phyloP scores from a whole-genome alignment of 306 rosid species.

The Sicyos edulis region DNA sequence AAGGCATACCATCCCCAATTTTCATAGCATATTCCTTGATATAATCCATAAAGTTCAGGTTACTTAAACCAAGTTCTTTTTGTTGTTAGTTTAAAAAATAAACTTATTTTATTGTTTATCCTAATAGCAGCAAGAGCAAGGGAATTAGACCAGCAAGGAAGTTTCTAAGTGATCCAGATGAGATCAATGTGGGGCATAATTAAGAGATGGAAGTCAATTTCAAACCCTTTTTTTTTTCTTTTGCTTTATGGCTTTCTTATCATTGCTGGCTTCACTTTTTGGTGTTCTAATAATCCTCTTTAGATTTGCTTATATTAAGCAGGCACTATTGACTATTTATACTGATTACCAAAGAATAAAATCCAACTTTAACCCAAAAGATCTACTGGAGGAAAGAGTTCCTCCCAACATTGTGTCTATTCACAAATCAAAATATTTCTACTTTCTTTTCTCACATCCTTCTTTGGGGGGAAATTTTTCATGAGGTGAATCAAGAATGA shows the following conservation, averaged over 20 bases:
- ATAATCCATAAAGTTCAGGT: neutral
- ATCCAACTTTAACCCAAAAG: neutral
- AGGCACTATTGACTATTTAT: neutral
- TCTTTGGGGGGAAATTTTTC: neutral
- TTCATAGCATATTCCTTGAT: too few species aligned
- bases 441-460: too few species aligned
- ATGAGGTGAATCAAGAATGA: neutral
- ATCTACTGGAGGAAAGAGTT: slow-evolving; percentile 6
- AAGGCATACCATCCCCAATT: neutral
- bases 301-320: slow-evolving; percentile 11
- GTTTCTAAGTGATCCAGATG: slow-evolving; percentile 4
- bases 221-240: slow-evolving; percentile 16
- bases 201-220: slow-evolving; percentile 16
- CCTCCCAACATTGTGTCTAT: neutral
- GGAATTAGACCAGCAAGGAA: neutral
- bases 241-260: slow-evolving; percentile 13
- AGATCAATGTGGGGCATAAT: slow-evolving; percentile 12
- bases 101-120: neutral
- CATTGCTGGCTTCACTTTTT: slow-evolving; percentile 12
- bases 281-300: neutral
- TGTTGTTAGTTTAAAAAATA: too few species aligned
- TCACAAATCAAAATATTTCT: neutral
- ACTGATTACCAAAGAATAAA: slow-evolving; percentile 11
- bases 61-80: too few species aligned
- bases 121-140: neutral